Percentiles rank a stretch among this genome's conserved stretches.
Conservation (phyloP, 2,329 filamentous ascomycete genomes). For the Ceratocystis eucalypticola region DNA sequence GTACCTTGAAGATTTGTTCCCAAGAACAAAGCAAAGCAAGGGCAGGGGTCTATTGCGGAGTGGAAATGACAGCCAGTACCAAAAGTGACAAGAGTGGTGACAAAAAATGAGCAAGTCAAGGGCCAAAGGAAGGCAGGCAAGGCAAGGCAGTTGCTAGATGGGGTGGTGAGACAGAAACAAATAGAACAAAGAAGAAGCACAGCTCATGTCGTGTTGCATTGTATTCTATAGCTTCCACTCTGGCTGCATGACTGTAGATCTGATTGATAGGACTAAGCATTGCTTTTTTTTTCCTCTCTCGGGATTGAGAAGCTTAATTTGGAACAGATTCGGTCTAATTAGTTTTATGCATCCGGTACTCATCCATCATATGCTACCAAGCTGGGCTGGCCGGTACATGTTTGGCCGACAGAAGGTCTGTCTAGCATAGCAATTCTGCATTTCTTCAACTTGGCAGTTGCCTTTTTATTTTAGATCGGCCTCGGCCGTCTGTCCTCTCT, state of each 20-base stretch:
- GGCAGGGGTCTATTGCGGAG: not conserved
- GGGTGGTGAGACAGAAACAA: not conserved
- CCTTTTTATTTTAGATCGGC: not conserved
- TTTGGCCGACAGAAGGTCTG: not conserved
- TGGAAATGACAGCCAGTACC: not conserved
- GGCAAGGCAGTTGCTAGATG: not conserved
- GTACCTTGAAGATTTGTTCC: not conserved
- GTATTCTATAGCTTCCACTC: not conserved
- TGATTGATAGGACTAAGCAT: not conserved
- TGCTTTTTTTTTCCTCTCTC: not conserved
- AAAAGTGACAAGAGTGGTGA: not conserved
- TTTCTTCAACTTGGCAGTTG: not conserved
- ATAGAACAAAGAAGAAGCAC: constrained; percentile 6
- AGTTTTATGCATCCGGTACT: not conserved
- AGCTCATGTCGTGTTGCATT: not conserved
- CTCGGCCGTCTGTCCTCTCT: not conserved
- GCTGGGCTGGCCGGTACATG: too few relatives aligned
- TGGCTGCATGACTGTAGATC: not conserved
- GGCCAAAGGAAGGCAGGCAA: not conserved
- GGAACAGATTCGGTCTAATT: too few relatives aligned
- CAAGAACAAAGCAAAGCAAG: not conserved
- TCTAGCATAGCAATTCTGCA: not conserved
- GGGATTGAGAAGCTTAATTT: too few relatives aligned
- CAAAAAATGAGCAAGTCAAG: too few relatives aligned
- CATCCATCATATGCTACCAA: not conserved